Conservation (phyloP, 2,329 filamentous ascomycete species). For the Aspergillus ochraceus region DNA sequence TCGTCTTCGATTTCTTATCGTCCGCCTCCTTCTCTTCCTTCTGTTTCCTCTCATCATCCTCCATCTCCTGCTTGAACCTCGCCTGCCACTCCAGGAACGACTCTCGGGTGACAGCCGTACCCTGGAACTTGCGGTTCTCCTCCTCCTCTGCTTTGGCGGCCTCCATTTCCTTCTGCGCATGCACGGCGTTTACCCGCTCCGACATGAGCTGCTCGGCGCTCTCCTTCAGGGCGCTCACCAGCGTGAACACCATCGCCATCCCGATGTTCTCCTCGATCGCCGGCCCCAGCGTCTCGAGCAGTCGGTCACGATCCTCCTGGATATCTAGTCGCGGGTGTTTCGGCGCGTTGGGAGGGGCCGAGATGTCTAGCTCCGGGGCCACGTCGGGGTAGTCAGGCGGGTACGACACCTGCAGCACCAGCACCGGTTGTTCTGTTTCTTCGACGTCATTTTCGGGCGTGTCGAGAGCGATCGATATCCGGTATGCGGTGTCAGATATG, state of each 20-base stretch:
- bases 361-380: conserved; percentile 78
- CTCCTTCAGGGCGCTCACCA: conserved; percentile 86
- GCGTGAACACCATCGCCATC: conserved; percentile 96
- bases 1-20: conserved; percentile 83
- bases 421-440: conserved; percentile 62
- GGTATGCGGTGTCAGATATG: conserved; percentile 85
- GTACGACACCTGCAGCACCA: conserved; percentile 84
- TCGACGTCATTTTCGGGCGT: conserved; percentile 65
- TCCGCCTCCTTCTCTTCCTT: conserved; percentile 72
- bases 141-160: conserved; percentile 70
- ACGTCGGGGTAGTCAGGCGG: conserved; percentile 89
- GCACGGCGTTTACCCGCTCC: conserved; percentile 66
- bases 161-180: conserved; percentile 54
- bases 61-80: conserved; percentile 76
- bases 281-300: conserved; percentile 70
- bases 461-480: conserved; percentile 82
- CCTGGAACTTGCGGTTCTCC: conserved; percentile 96
- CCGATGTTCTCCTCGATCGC: conserved; percentile 90
- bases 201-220: conserved; percentile 80
- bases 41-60: conserved; percentile 65
- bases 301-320: conserved; percentile 71
- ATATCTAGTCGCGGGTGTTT: conserved; percentile 75
- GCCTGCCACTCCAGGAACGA: conserved; percentile 81
- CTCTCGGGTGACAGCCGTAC: conserved; percentile 82
- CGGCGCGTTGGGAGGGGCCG: conserved; percentile 67